Evolutionary conservation across 306 rosid species (phyloP), one percentile per base, ranked within the genome.

Genomic region (Hylodesmum podocarpum): DNA sequence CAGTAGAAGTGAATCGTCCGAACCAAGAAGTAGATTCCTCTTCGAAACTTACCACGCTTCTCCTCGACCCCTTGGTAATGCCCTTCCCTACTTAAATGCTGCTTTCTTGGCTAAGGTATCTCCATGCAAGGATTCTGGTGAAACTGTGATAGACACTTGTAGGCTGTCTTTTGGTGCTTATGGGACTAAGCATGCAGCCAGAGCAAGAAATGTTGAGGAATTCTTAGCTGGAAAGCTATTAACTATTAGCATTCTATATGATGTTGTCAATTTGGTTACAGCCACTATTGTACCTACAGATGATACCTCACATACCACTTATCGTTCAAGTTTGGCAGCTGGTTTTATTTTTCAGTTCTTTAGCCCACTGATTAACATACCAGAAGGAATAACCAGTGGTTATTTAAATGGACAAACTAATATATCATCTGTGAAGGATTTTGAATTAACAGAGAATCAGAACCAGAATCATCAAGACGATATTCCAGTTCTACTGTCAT

Each of bases 1-100:
- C 3, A 66, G 6, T 22, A 66, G 50, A 82, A 36, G 64, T 44
- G 82, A 53, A 75, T 86, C 86, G 68, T 62, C 80, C 4, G 69
- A 79, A 54, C 54, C 64, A 49, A 21, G 87, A 27, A 51, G 80
- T 63, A 51, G 66, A 12, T 41, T 90, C 70, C 55, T 81, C 66
- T 94, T 88, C 78, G 92, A 94, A 83, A 90, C 93, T 37, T 92
- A 86, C 82, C 88, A 96, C 73, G 90, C 96, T 73, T 85, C 97
- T 64, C 89, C 92, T 13, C 86, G 97, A 29, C 92, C 98, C 1
- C 96, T 94, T 43, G 97, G 97, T 83, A 92, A 88, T 40, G 89
- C 96, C 34, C 83, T 94, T 75, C 78, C 96, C 5, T 88, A 85
- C 72, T 70, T 89, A 49, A 90, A 92, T 84, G 95, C 97, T 69